Base-by-base conservation (phyloP, 78 protist genomes). In the Dictyostelium discoideum region DNA sequence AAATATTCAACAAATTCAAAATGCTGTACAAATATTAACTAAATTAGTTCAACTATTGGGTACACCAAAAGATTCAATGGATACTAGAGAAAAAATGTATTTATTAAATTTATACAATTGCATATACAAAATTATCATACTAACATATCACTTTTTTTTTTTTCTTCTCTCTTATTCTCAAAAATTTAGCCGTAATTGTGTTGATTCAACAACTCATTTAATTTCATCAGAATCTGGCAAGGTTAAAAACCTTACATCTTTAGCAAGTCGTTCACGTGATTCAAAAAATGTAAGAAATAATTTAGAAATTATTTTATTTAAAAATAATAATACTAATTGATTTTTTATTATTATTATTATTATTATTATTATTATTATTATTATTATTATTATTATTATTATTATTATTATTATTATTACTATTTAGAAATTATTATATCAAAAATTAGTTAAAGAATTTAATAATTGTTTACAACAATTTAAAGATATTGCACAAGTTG, bases 81-180 rank as follows among this genome's bases (percentile, higher is more conserved):
- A 90, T 26, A 63, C 84, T n/a, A 90, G 95, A 90, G 95, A 90
- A 22, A 90, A 90, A 72, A 90, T 90, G 88, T 89, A 89, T 29
- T 46, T 67, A 60, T 18, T 22, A n/a, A 37, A 29, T 14, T 54
- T 60, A 20, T 69, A 40, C 29, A 39, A 39, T 67, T 18, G 8
- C 18, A 82, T 29, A 16, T 24, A 46, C 72, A 26, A 16, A 18
- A n/a, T 24, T 65, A 40, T n/a, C 42, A 16, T 22, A 32, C 37
- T 10, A 54, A 24, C 4, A 46, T 46, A 46, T 40, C 40, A 84
- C 1, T 18, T 1, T 13, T 22, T 10, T 37, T 46, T 14, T 60
- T 13, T 20, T 60, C 16, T 54, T 54, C n/a, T n/a, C n/a, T n/a
- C n/a, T n/a, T n/a, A n/a, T 54, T 32, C 37, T 32, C 37, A 42